phyloP scores from a whole-genome alignment of 257 asterid species.

The Lavandula angustifolia region DNA sequence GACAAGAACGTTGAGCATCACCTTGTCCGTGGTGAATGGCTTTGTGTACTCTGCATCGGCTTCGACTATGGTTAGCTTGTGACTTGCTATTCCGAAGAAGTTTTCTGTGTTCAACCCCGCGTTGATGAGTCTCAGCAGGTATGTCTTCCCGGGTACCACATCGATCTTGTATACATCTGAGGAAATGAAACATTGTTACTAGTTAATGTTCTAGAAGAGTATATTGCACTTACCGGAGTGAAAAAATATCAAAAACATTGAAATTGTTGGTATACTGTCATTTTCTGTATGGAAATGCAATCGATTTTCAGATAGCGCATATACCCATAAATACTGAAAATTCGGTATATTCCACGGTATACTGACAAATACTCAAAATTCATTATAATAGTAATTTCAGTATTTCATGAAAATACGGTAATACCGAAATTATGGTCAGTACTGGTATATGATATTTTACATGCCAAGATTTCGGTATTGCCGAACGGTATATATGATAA shows the following conservation, averaged over 20 bases:
- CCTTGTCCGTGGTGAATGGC: constrained; percentile 48
- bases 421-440: too few relatives aligned
- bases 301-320: neutral
- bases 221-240: too few relatives aligned
- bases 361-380: too few relatives aligned
- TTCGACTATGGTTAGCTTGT: constrained; percentile 57
- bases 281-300: too few relatives aligned
- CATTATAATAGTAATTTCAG: too few relatives aligned
- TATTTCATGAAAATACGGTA: too few relatives aligned
- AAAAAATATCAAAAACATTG: too few relatives aligned
- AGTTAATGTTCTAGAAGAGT: neutral
- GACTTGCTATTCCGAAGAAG: constrained; percentile 63
- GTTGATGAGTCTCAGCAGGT: constrained; percentile 57
- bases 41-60: constrained; percentile 70
- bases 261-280: too few relatives aligned
- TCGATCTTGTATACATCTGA: constrained; percentile 58
- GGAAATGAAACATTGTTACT: neutral
- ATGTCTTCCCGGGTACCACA: constrained; percentile 61
- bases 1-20: constrained; percentile 62
- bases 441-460: too few relatives aligned
- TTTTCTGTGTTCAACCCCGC: constrained; percentile 61
- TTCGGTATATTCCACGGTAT: too few relatives aligned
- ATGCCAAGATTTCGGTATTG: too few relatives aligned
- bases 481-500: too few relatives aligned
- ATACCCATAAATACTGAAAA: neutral